Base-by-base conservation (phyloP, 1,284 basidiomycete species). In the Ustilago lituana region DNA sequence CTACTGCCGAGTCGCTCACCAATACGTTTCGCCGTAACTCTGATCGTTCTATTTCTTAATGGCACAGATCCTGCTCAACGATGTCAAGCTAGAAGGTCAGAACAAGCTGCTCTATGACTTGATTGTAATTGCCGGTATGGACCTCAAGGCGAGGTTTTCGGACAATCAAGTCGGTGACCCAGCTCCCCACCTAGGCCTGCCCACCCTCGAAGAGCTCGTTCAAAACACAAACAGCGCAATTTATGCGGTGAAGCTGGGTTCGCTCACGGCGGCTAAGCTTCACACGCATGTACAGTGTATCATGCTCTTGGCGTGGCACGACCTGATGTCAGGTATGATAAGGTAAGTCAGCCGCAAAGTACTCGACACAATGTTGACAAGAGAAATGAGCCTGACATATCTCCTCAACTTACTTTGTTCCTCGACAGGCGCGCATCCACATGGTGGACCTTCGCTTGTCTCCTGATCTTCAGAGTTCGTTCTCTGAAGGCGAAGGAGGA, bases 281-380 rank as follows among this genome's bases (percentile, higher is more conserved):
- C 62, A 65, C 22, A 37, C 22, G 8, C 46, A 20, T n/a, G 31
- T 33, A 9, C 55, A 70, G 31, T 43, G 40, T 24, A 45, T 54
- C 26, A 56, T 67, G 52, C 47, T 72, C 11, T n/a, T 72, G 9
- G 69, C 58, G 1, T 72, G 69, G 69, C 59, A 67, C 44, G 53
- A 67, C 37, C 60, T 72, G 4, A 39, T 36, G 2, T 36, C 22
- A 1, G 64, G 64, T 15, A 41, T 40, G 10, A 17, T 55, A 1
- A 59, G 37, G 67, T 70, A 33, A 57, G 67, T 51, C 15, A 14
- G 4, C 6, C 23, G 4, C 32, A 7, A 7, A 29, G 27, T n/a
- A n/a, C n/a, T n/a, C 27, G 27, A 29, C 7, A 29, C 27, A 29
- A 29, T n/a, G n/a, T n/a, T n/a, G n/a, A n/a, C n/a, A n/a, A n/a